These are phyloP conservation scores for Rhododendron molle DNA, from an alignment of 148 eudicot genomes.

Conservation along the genomic window DNA sequence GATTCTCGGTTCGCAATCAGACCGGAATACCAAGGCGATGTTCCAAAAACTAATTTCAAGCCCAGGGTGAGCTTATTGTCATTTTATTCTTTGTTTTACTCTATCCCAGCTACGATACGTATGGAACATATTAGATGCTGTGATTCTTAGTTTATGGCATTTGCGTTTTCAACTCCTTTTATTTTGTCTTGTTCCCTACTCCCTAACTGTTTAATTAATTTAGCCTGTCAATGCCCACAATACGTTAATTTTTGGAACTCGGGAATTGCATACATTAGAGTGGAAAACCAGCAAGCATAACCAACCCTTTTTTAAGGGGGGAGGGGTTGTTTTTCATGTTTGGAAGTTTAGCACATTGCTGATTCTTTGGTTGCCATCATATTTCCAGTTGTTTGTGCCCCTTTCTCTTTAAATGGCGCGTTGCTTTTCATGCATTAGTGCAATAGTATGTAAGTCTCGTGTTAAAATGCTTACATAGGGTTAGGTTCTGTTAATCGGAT, in stretches of 20 bases:
- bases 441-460: neutral
- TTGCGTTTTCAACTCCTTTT: neutral
- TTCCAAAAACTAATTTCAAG: conserved; percentile 72
- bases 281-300: neutral
- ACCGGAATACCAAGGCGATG: conserved; percentile 71
- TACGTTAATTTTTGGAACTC: neutral
- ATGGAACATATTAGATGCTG: neutral
- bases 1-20: conserved; percentile 60
- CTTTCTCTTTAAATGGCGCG: neutral
- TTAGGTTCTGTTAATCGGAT: neutral
- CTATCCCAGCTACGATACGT: neutral
- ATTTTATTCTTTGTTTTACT: neutral
- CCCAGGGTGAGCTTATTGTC: conserved; percentile 53
- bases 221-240: too few species aligned
- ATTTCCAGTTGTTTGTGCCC: neutral
- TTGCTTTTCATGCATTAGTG: neutral
- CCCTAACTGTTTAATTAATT: neutral
- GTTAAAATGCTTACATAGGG: neutral
- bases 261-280: neutral
- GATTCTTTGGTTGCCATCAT: neutral
- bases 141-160: neutral
- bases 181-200: neutral
- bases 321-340: neutral
- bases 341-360: neutral
- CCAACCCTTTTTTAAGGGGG: neutral